Base-by-base conservation (phyloP, 2,329 filamentous ascomycete species). In the Phaeomoniella chlamydospora region DNA sequence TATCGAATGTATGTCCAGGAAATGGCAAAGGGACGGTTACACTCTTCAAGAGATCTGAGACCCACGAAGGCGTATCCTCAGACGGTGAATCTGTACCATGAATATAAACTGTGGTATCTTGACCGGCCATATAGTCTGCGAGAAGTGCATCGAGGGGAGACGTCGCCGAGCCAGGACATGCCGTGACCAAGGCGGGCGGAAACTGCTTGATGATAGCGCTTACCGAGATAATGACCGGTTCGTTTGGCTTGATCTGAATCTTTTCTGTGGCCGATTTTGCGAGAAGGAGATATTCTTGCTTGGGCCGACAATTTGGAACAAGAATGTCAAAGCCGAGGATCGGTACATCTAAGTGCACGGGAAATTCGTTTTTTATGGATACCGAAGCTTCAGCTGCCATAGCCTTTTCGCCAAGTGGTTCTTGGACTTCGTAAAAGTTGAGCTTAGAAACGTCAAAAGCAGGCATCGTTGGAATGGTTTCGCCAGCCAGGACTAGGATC, bases 131-230 rank as follows among this genome's bases (percentile, higher is more conserved):
- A 53, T 93, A 96, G 36, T 75, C 76, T 31, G 74, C 74, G 37
- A 98, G 65, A 30, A 98, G 69, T 15, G 75, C 64, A 51, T 98
- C 90, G 15, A 98, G 65, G 1, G 90, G 90, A 2, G 88, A 94
- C 5, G 77, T 76, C 17, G 77, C 65, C 2, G 79, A 80, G 39
- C 79, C 67, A 0, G 88, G 88, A 49, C 90, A 98, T 4, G 68
- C 64, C 12, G 69, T 67, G 1, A 74, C 83, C 37, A 98, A 63
- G 4, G 74, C 67, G 29, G 82, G 71, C 12, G 90, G 82, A 4
- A 98, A 65, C 38, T 80, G 69, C 35, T 69, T 70, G 29, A 96
- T 72, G 17, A 82, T 58, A 2, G 82, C 87, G 31, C 73, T 72
- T 5, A 82, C 80, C 39, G 81, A 70, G 33, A 84, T 70, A 29